Evolutionary conservation across 1,139 yeast genomes (phyloP).

Genomic region (Nakaseomyces kungkrabaensis): DNA sequence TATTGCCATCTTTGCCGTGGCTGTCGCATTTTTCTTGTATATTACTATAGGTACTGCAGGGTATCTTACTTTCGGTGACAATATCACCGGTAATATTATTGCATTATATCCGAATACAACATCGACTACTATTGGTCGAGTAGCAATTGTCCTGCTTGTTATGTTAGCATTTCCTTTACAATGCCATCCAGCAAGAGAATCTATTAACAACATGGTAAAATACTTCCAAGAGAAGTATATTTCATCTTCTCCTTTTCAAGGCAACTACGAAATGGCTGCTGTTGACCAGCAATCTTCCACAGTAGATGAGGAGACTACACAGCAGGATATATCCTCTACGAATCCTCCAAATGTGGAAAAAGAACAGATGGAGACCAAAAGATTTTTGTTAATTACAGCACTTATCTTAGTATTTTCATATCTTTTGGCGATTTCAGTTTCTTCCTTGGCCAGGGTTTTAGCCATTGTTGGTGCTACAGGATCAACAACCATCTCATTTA

Average conservation of each 20-base stretch:
- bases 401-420: constrained; percentile 41
- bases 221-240: background rate
- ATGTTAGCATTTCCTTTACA: constrained; percentile 82
- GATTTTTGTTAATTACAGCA: constrained; percentile 42
- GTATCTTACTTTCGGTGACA: constrained; percentile 77
- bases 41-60: constrained; percentile 72
- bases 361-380: constrained; percentile 31
- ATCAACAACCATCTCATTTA: constrained; percentile 6
- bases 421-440: constrained; percentile 56
- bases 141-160: constrained; percentile 73
- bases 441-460: constrained; percentile 72
- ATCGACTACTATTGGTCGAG: constrained; percentile 49
- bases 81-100: constrained; percentile 73
- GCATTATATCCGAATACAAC: constrained; percentile 40
- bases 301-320: background rate
- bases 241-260: background rate
- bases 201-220: constrained; percentile 58
- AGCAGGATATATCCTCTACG: background rate
- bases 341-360: background rate
- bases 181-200: constrained; percentile 86
- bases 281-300: background rate
- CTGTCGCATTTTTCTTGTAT: constrained; percentile 49
- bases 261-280: background rate
- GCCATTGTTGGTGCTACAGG: constrained; percentile 61
- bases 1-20: constrained; percentile 49